These are phyloP conservation scores for Podaxis mareebaensis DNA, from an alignment of 768 basidiomycete genomes.

Conservation along the genomic window DNA sequence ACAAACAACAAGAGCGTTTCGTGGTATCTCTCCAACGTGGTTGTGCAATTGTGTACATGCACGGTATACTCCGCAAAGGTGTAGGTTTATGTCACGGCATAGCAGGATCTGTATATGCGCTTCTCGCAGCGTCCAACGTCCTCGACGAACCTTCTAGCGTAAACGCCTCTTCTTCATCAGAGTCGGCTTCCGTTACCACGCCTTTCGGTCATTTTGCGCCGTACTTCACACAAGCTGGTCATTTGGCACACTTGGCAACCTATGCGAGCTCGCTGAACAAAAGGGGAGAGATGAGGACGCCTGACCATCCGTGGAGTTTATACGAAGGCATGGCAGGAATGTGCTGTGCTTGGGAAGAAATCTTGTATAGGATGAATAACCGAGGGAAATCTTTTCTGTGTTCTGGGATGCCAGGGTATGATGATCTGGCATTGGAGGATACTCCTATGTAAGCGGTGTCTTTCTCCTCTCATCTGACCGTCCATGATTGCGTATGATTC, in stretches of 20 bases:
- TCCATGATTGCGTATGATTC: neutral
- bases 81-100: constrained; percentile 63
- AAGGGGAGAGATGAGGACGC: constrained; percentile 42
- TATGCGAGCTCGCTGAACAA: constrained; percentile 32
- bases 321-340: constrained; percentile 61
- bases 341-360: constrained; percentile 57
- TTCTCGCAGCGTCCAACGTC: constrained; percentile 47
- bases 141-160: constrained; percentile 31
- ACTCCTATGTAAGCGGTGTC: neutral
- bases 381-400: constrained; percentile 17
- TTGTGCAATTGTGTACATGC: constrained; percentile 44
- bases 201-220: constrained; percentile 12
- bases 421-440: constrained; percentile 31
- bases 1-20: constrained; percentile 28
- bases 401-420: constrained; percentile 40
- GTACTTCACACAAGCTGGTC: constrained; percentile 42
- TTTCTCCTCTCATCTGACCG: neutral
- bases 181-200: neutral
- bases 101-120: constrained; percentile 52
- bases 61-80: constrained; percentile 55
- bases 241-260: constrained; percentile 48
- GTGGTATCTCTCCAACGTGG: constrained; percentile 36
- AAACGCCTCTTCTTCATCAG: neutral
- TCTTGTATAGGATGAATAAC: constrained; percentile 33
- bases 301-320: constrained; percentile 56